Conservation (phyloP, 75 land plant species). For the Sequoia sempervirens region DNA sequence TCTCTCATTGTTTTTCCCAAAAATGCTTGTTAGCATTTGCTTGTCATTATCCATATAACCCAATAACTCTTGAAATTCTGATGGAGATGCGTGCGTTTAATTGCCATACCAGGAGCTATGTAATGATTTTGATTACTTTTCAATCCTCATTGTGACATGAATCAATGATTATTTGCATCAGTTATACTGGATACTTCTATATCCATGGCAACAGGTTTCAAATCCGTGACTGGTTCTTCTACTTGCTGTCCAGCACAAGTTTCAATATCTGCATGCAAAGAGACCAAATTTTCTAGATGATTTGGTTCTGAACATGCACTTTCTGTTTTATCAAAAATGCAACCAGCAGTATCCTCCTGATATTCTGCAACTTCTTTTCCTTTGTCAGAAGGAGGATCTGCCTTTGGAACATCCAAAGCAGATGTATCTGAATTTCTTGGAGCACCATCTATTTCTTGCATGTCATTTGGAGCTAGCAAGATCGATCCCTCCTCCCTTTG, state of each 20-base stretch:
- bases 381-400: neutral
- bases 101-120: neutral
- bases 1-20: neutral
- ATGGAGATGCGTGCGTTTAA: neutral
- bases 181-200: neutral
- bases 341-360: neutral
- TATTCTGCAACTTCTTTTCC: neutral
- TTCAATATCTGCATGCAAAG: neutral
- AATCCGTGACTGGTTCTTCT: neutral
- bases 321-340: slow-evolving; percentile 2
- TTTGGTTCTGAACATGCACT: neutral
- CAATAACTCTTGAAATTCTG: neutral
- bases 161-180: neutral
- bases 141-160: neutral
- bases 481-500: neutral
- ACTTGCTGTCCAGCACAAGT: neutral
- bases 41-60: neutral
- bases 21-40: neutral
- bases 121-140: neutral
- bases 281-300: neutral
- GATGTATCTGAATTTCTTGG: neutral
- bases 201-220: neutral
- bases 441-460: neutral
- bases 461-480: neutral
- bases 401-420: neutral